Evolutionary conservation across 257 asterid genomes (phyloP).

Genomic region (Gentiana dahurica): DNA sequence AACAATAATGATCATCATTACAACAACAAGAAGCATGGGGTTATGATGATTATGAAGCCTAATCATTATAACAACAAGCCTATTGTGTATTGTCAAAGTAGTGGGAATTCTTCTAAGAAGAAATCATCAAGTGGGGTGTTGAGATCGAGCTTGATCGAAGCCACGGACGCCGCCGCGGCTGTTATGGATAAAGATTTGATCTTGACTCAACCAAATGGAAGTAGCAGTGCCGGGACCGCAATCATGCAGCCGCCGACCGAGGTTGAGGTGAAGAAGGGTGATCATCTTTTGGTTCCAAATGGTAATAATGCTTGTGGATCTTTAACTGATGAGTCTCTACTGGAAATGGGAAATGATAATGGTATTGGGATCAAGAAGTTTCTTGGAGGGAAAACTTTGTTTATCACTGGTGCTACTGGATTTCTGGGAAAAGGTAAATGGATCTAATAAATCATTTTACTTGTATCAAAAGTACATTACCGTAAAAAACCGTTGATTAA

Average conservation of each 20-base stretch:
- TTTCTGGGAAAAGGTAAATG: slow-evolving; percentile 56
- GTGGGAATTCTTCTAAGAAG: neutral
- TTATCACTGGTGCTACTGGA: slow-evolving; percentile 68
- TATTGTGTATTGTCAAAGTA: neutral
- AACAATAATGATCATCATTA: no score
- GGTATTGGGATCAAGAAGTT: slow-evolving; percentile 51
- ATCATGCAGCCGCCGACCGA: no score
- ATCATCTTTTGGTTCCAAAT: no score
- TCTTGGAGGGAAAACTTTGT: slow-evolving; percentile 36
- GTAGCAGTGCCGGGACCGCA: no score
- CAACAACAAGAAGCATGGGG: neutral
- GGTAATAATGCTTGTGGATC: no score
- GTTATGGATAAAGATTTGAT: neutral
- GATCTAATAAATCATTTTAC: neutral
- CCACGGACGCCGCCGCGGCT: no score
- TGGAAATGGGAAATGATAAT: neutral
- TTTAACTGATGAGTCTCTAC: no score
- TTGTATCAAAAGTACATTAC: neutral
- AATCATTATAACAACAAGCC: neutral
- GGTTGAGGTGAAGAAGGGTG: no score
- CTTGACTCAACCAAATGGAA: neutral
- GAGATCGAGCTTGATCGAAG: no score
- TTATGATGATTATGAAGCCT: neutral
- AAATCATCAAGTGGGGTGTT: no score
- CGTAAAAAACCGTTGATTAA: no score